Evolutionary conservation across 768 basidiomycete genomes (phyloP).

Genomic region (Daedaleopsis nitida): DNA sequence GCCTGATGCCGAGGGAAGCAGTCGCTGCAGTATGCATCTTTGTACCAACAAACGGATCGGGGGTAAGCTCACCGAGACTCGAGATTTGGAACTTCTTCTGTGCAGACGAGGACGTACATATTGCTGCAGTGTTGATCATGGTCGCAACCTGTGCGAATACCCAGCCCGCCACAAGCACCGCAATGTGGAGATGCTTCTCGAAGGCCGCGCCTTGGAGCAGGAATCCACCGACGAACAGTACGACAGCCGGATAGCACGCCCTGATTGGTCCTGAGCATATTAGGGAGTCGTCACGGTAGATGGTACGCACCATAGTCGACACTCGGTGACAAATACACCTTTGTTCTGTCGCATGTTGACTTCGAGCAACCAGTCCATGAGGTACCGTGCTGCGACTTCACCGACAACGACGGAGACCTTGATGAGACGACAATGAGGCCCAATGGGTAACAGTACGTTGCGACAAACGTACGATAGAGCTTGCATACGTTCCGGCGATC

Average conservation of each 20-base stretch:
- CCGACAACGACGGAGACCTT: slow-evolving; percentile 52
- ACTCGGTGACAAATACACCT: slow-evolving; percentile 57
- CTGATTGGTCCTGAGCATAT: slow-evolving; percentile 30
- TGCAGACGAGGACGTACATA: slow-evolving; percentile 44
- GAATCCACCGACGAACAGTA: slow-evolving; percentile 62
- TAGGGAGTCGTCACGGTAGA: background rate
- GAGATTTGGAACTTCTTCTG: no score
- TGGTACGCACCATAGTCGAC: slow-evolving; percentile 51
- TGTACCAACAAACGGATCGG: slow-evolving; percentile 17
- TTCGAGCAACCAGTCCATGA: slow-evolving; percentile 50
- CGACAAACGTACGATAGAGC: slow-evolving; percentile 46
- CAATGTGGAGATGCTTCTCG: slow-evolving; percentile 51
- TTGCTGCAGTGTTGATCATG: slow-evolving; percentile 62
- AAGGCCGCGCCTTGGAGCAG: slow-evolving; percentile 55
- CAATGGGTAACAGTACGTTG: background rate
- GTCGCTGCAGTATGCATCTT: slow-evolving; percentile 47
- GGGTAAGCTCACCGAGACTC: background rate
- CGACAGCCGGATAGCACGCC: slow-evolving; percentile 59
- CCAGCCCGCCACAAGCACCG: slow-evolving; percentile 65
- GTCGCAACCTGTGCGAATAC: slow-evolving; percentile 55
- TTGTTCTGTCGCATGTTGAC: slow-evolving; percentile 42
- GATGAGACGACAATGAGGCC: background rate
- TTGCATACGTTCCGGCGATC: slow-evolving; percentile 54
- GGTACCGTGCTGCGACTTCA: slow-evolving; percentile 48
- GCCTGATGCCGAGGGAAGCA: slow-evolving; percentile 39